Base-by-base conservation (phyloP, 2,329 filamentous ascomycete genomes). In the Epichloe bromicola region DNA sequence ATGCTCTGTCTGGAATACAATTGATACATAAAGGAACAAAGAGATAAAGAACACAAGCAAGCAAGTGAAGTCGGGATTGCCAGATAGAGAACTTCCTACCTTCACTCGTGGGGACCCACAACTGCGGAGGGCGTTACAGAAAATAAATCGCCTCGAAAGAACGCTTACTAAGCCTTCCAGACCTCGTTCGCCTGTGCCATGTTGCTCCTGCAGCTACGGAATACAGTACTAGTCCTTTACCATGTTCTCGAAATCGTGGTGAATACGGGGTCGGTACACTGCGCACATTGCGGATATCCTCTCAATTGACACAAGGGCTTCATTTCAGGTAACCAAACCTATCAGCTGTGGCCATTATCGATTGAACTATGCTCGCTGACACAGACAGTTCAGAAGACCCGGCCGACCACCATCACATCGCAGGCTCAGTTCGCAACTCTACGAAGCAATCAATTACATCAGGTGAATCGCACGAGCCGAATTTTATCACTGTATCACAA, bases 401-500 rank as follows among this genome's bases (percentile, higher is more conserved):
- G 41, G 15, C 23, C 23, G 40, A 42, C 40, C 20, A 3, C 15
- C 15, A 17, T 15, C 36, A 38, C 36, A 38, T 38, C 38, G 43
- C 42, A 36, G 33, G 41, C 15, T 30, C 48, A 33, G 11, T 33
- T 26, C 14, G 10, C 26, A 17, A 43, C 15, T 40, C 12, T 17
- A 34, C 34, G 12, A 39, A 46, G 40, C 30, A 26, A 34, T 12
- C 14, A 17, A 46, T n/a, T n/a, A 30, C n/a, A 23, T 30, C 36
- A 15, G 14, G 36, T 11, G 20, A 33, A 33, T 23, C 36, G 26
- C 51, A 40, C n/a, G 26, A 45, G 34, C 19, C 34, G 19, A 26
- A 34, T 8, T 10, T 10, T 34, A 39, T 40, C 41, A 17, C 5
- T 40, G 19, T 19, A 42, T 20, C 39, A 56, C 48, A 52, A 65